Base-by-base conservation (phyloP, 2,329 filamentous ascomycete species). In the Alternaria solani region DNA sequence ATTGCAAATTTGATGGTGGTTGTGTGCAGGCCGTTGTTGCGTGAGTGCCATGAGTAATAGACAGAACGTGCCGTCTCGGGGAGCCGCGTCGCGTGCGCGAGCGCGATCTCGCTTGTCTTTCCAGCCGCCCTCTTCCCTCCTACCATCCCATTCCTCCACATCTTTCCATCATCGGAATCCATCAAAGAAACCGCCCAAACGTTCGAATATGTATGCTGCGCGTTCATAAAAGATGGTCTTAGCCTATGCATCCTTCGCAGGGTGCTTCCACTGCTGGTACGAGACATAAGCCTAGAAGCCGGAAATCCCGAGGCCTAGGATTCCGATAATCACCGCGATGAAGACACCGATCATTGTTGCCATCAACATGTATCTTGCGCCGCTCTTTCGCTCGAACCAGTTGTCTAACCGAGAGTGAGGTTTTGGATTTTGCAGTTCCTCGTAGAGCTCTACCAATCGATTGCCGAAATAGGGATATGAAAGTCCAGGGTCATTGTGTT, bases 241-340 rank as follows among this genome's bases (percentile, higher is more conserved):
- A 28, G n/a, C 38, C 59, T 32, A 59, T 20, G 23, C 2, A 28
- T 46, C 28, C 26, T 58, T 61, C 1, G 61, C 47, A 20, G 74
- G 72, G 59, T 77, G 71, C 53, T 78, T 69, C 75, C 74, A 76
- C 32, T 72, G 68, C 61, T 76, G 70, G 38, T 73, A 76, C 2
- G 64, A 57, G 18, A 77, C 63, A 70, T 71, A 77, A 32, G 75
- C 70, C 57, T 77, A 73, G 52, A 72, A 73, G 8, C 48, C 51
- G n/a, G 69, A 65, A 8, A 77, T 49, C 9, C 59, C 68, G 32
- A 77, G 48, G 14, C 70, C 57, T 4, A 71, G 34, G 11, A 75
- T 43, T 4, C 71, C 73, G 1, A 77, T 59, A 7, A 73, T 23
- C 0, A 78, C 63, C 0, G 73, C 72, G 28, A 79, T 66, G 14